phyloP scores from a whole-genome alignment of 2,329 filamentous ascomycete species.

The Xylaria sp. region DNA sequence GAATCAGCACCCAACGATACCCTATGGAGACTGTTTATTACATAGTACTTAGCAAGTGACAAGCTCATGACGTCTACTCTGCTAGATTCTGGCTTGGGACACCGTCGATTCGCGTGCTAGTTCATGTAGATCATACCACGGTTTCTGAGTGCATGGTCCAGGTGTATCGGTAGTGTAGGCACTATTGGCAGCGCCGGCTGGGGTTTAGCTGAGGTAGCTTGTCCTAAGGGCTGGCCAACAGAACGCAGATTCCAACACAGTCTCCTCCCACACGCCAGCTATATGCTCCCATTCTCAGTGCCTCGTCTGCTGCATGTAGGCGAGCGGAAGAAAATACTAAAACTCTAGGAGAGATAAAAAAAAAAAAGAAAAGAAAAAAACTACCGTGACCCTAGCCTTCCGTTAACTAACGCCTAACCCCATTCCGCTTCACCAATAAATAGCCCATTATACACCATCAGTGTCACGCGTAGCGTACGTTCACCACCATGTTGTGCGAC shows the following conservation, averaged over 20 bases:
- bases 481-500: constrained; percentile 9
- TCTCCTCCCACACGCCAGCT: not conserved
- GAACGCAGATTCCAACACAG: constrained; percentile 1
- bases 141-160: constrained; percentile 5
- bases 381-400: constrained; percentile 8
- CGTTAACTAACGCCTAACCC: constrained; percentile 18
- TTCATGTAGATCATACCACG: not conserved
- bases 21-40: not conserved
- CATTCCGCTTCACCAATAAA: constrained; percentile 5
- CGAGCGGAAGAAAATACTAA: not conserved
- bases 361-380: not conserved
- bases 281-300: not conserved
- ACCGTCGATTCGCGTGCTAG: not conserved
- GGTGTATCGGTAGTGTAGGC: not conserved
- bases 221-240: not conserved
- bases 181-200: constrained; percentile 13
- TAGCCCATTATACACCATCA: constrained; percentile 15
- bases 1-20: not conserved
- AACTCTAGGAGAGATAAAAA: no score
- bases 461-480: constrained; percentile 12
- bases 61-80: not conserved
- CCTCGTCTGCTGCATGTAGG: not conserved
- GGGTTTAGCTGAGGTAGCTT: constrained; percentile 7
- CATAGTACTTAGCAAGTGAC: not conserved
- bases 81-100: not conserved